phyloP scores from a whole-genome alignment of 2,329 filamentous ascomycete species.

The Beauveria australis region DNA sequence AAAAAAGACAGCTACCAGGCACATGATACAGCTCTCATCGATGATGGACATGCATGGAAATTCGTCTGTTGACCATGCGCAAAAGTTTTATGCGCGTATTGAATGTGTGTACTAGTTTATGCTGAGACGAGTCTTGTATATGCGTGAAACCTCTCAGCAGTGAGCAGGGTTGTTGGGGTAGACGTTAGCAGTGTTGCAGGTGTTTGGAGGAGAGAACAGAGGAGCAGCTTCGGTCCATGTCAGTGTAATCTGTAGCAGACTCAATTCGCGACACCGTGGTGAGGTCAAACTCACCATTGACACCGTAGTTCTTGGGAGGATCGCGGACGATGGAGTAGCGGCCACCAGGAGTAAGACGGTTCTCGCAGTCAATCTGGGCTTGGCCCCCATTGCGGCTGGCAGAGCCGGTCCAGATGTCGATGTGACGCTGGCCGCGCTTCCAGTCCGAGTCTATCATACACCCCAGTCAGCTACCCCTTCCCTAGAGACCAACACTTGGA shows the following conservation, averaged over 20 bases:
- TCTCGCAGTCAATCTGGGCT: conserved; percentile 17
- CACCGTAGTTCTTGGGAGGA: conserved; percentile 16
- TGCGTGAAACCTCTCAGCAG: conserved; percentile 11
- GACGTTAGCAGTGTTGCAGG: conserved; percentile 16
- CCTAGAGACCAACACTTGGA: no score
- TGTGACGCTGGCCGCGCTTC: conserved; percentile 15
- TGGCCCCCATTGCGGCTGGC: conserved; percentile 14
- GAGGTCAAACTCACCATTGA: conserved; percentile 12
- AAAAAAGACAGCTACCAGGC: conserved; percentile 22
- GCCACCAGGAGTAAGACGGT: conserved; percentile 15
- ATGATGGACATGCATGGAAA: not conserved
- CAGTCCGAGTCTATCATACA: conserved; percentile 4
- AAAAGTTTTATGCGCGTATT: not conserved
- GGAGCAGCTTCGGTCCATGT: conserved; percentile 11
- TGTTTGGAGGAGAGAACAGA: conserved; percentile 16
- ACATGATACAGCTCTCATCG: not conserved
- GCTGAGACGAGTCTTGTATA: not conserved
- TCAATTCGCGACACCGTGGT: no score
- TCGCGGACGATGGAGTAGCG: conserved; percentile 17
- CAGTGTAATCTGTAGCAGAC: not conserved
- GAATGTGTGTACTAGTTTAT: not conserved
- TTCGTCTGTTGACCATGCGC: not conserved
- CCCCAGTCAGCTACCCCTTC: not conserved
- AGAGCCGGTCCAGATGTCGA: conserved; percentile 18
- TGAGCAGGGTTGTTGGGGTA: conserved; percentile 17